These are phyloP conservation scores for Colletotrichum phormii DNA, from an alignment of 2,329 filamentous ascomycete genomes.

Conservation along the genomic window DNA sequence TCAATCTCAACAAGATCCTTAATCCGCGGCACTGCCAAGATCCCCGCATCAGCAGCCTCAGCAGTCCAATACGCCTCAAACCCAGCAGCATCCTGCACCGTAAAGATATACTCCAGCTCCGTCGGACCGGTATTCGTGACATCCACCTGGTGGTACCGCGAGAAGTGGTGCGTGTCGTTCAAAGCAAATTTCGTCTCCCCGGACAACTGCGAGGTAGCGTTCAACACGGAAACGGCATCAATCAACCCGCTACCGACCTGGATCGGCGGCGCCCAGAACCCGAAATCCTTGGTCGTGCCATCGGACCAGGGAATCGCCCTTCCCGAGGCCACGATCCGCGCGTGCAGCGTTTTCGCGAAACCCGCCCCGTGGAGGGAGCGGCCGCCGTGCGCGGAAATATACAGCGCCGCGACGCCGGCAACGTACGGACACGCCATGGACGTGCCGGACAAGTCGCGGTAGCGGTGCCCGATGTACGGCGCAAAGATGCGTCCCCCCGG, in stretches of 20 bases:
- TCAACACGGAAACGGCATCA: constrained; percentile 43
- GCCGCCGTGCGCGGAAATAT: constrained; percentile 55
- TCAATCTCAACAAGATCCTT: constrained; percentile 29
- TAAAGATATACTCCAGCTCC: constrained; percentile 47
- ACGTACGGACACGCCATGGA: constrained; percentile 68
- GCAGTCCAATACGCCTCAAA: constrained; percentile 44
- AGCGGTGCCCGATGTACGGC: constrained; percentile 57
- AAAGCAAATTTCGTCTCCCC: constrained; percentile 52
- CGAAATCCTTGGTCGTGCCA: constrained; percentile 34
- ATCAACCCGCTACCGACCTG: constrained; percentile 55
- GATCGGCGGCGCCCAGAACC: constrained; percentile 46
- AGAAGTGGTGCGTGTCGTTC: constrained; percentile 55
- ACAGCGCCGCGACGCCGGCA: constrained; percentile 61
- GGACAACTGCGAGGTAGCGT: constrained; percentile 44
- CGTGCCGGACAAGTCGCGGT: constrained; percentile 62
- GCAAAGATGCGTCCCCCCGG: constrained; percentile 63
- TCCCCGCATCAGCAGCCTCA: constrained; percentile 11
- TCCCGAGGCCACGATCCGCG: constrained; percentile 36
- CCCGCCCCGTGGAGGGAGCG: constrained; percentile 47
- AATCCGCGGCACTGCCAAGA: constrained; percentile 9
- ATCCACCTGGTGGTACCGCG: constrained; percentile 38
- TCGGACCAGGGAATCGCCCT: constrained; percentile 30
- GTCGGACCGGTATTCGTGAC: constrained; percentile 52
- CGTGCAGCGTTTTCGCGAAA: constrained; percentile 34
- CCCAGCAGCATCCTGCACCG: constrained; percentile 46